These are phyloP conservation scores for Lactarius hatsudake DNA, from an alignment of 768 basidiomycete species.

Conservation along the genomic window DNA sequence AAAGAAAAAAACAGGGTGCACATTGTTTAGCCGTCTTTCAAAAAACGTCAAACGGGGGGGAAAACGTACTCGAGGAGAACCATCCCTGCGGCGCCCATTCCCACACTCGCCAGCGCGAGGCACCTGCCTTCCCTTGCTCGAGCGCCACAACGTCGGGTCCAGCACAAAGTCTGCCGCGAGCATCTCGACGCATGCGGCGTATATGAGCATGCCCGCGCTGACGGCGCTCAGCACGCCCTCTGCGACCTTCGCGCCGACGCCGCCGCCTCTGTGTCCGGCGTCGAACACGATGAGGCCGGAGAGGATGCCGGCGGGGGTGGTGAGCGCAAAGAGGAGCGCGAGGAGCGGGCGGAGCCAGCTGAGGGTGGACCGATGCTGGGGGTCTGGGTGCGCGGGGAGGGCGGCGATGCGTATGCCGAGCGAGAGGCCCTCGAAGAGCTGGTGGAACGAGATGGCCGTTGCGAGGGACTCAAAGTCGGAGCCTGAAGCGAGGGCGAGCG, in stretches of 20 bases:
- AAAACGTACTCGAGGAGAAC: slow-evolving; percentile 48
- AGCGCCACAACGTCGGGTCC: slow-evolving; percentile 53
- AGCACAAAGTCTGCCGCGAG: slow-evolving; percentile 83
- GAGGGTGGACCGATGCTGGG: slow-evolving; percentile 25
- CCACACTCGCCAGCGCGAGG: slow-evolving; percentile 57
- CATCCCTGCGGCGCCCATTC: slow-evolving; percentile 64
- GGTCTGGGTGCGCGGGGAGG: slow-evolving; percentile 44
- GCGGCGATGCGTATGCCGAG: slow-evolving; percentile 77
- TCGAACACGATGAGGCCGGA: slow-evolving; percentile 53
- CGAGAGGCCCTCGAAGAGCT: slow-evolving; percentile 81
- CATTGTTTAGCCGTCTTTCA: not conserved
- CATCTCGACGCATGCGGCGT: slow-evolving; percentile 84
- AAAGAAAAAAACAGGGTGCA: not conserved
- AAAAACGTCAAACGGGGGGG: not conserved
- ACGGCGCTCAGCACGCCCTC: slow-evolving; percentile 80
- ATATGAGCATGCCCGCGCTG: slow-evolving; percentile 80
- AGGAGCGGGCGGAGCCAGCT: slow-evolving; percentile 48
- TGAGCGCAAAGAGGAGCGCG: slow-evolving; percentile 65
- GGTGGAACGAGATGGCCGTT: slow-evolving; percentile 76
- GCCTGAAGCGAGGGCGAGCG: slow-evolving; percentile 65
- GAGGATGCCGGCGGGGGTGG: slow-evolving; percentile 67
- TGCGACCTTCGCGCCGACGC: slow-evolving; percentile 49
- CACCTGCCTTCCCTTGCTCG: slow-evolving; percentile 42
- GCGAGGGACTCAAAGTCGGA: slow-evolving; percentile 70
- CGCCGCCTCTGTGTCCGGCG: slow-evolving; percentile 33